Evolutionary conservation across 345 rosid genomes (phyloP).

Genomic region (Capsella bursapastoris): DNA sequence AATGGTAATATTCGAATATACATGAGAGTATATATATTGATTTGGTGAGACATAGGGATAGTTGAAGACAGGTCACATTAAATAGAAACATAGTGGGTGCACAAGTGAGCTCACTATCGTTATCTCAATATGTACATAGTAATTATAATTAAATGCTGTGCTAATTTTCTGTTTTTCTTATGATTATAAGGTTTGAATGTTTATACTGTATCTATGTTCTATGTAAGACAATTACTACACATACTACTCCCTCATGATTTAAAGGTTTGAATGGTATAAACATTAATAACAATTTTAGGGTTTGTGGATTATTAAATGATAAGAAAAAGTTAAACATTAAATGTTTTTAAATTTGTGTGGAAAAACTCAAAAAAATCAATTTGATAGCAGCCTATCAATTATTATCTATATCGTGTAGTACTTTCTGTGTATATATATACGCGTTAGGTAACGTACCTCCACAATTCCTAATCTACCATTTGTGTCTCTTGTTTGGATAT

Average conservation of each 20-base stretch:
- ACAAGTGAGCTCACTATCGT: slow-evolving; percentile 54
- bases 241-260: background rate
- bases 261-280: too few relatives aligned
- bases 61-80: slow-evolving; percentile 43
- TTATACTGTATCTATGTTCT: background rate
- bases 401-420: background rate
- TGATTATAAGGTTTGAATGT: slow-evolving; percentile 45
- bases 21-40: background rate
- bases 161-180: slow-evolving; percentile 43
- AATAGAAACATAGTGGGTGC: slow-evolving; percentile 46
- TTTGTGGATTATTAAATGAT: too few relatives aligned
- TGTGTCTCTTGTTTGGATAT: slow-evolving; percentile 20
- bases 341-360: too few relatives aligned
- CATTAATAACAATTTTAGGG: too few relatives aligned
- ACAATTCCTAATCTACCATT: slow-evolving; percentile 41
- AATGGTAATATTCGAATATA: slow-evolving; percentile 24
- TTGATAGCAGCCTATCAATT: slow-evolving; percentile 24
- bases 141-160: slow-evolving; percentile 19
- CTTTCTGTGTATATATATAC: background rate
- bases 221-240: slow-evolving; percentile 31
- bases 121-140: slow-evolving; percentile 30
- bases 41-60: slow-evolving; percentile 39
- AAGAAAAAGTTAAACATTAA: too few relatives aligned
- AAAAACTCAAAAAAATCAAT: too few relatives aligned
- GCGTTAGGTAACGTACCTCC: slow-evolving; percentile 23